Conservation (phyloP, 148 eudicot genomes). For the Camellia lanceoleosa region DNA sequence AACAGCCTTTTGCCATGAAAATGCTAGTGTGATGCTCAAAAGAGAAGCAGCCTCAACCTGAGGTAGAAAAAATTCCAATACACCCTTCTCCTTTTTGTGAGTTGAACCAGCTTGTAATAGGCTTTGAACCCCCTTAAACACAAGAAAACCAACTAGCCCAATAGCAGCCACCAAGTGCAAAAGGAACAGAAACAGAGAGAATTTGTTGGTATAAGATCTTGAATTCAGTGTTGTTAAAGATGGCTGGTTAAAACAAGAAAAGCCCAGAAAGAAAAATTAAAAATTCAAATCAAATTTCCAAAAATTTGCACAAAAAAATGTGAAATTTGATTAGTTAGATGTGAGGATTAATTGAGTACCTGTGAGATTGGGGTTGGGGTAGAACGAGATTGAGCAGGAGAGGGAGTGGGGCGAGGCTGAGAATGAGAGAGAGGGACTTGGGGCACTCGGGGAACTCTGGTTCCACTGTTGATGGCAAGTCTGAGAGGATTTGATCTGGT, state of each 20-base stretch:
- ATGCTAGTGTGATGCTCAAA: no score
- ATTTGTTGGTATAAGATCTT: conserved; percentile 31
- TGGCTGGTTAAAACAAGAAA: conserved; percentile 33
- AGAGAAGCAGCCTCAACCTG: no score
- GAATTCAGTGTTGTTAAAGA: conserved; percentile 54
- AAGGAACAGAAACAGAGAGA: no score
- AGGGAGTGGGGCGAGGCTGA: conserved; percentile 17
- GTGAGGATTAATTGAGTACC: no score
- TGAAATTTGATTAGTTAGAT: no score
- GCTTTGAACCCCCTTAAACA: conserved; percentile 37
- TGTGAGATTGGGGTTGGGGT: no score
- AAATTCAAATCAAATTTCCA: no score
- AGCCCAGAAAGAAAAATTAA: background rate
- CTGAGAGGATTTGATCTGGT: conserved; percentile 58
- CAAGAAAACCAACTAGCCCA: no score
- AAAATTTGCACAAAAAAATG: no score
- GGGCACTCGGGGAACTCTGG: conserved; percentile 20
- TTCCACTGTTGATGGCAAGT: conserved; percentile 26
- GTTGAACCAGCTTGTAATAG: conserved; percentile 39
- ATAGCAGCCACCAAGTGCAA: no score
- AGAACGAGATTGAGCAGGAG: no score
- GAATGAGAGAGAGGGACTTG: conserved; percentile 5
- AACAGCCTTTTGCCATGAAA: no score
- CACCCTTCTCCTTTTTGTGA: conserved; percentile 33
- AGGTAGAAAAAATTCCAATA: conserved; percentile 38